These are phyloP conservation scores for Neofusicoccum sp. DNA, from an alignment of 2,329 filamentous ascomycete genomes.

Conservation along the genomic window DNA sequence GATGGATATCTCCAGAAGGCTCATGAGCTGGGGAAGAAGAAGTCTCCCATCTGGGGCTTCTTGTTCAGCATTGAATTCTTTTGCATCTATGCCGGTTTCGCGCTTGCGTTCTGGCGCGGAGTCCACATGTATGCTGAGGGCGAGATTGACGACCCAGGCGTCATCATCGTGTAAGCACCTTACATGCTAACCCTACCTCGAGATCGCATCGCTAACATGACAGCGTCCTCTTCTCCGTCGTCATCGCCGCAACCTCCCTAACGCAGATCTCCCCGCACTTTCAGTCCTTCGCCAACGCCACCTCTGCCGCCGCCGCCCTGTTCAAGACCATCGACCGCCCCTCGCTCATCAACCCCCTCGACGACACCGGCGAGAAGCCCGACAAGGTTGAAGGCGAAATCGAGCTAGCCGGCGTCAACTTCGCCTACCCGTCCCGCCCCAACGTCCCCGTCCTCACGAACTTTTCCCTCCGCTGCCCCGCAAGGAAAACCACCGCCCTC, in stretches of 20 bases:
- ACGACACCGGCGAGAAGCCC: not conserved
- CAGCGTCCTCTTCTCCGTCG: conserved; percentile 41
- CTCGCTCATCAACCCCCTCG: conserved; percentile 32
- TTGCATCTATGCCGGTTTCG: conserved; percentile 41
- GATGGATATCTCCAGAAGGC: not conserved
- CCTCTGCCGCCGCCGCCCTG: conserved; percentile 38
- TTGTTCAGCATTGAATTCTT: conserved; percentile 25
- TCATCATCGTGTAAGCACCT: conserved; percentile 34
- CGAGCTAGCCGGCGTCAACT: conserved; percentile 36
- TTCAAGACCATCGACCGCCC: conserved; percentile 40
- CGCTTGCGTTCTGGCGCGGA: conserved; percentile 44
- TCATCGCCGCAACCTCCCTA: conserved; percentile 40
- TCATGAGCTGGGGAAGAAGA: no score
- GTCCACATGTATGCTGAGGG: conserved; percentile 38
- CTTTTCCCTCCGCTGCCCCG: conserved; percentile 52
- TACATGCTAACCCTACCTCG: conserved; percentile 17
- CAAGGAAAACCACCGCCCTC: conserved; percentile 76
- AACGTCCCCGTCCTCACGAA: conserved; percentile 65
- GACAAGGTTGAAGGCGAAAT: conserved; percentile 35
- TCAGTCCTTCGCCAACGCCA: conserved; percentile 39
- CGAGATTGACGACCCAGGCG: conserved; percentile 33
- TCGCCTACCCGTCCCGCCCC: conserved; percentile 52
- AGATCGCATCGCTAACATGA: not conserved
- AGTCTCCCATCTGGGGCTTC: not conserved
- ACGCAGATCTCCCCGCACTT: conserved; percentile 35